Conservation (phyloP, 306 rosid species). For the Cucurbita pepo region DNA sequence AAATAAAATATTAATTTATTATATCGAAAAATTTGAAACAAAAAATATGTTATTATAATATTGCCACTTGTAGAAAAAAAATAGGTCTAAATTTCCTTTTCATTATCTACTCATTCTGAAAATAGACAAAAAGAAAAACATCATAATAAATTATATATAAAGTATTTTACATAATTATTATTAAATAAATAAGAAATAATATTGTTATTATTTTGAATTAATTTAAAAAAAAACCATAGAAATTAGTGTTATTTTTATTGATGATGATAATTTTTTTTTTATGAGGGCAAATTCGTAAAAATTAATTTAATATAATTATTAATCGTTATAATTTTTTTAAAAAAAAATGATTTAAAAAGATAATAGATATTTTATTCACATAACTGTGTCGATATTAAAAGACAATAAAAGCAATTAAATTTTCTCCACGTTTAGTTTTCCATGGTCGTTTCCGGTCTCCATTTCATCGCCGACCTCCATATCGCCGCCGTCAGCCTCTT, state of each 20-base stretch:
- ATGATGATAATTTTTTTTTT: too few species aligned
- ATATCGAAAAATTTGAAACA: not conserved
- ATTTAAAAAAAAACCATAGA: too few species aligned
- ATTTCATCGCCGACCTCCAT: not conserved
- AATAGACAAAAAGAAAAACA: not conserved
- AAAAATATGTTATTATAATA: not conserved
- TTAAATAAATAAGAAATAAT: not conserved
- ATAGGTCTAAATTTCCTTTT: not conserved
- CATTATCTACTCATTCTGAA: not conserved
- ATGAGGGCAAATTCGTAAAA: too few species aligned
- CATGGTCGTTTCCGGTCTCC: not conserved
- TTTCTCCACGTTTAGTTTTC: not conserved
- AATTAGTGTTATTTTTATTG: too few species aligned
- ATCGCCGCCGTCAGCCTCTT: slow-evolving; percentile 13
- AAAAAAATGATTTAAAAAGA: too few species aligned
- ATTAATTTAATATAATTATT: too few species aligned
- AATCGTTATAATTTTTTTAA: too few species aligned
- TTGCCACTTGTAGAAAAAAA: not conserved
- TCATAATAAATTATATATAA: not conserved
- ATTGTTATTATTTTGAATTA: too few species aligned
- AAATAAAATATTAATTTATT: too few species aligned
- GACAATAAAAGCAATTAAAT: not conserved
- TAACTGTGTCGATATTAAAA: not conserved
- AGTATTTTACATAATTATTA: not conserved
- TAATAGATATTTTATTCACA: not conserved